A percentile compares a stretch with the other conserved stretches of the same genome.
Conservation (phyloP, 2,329 filamentous ascomycete genomes). For the Graphilbum sp. region DNA sequence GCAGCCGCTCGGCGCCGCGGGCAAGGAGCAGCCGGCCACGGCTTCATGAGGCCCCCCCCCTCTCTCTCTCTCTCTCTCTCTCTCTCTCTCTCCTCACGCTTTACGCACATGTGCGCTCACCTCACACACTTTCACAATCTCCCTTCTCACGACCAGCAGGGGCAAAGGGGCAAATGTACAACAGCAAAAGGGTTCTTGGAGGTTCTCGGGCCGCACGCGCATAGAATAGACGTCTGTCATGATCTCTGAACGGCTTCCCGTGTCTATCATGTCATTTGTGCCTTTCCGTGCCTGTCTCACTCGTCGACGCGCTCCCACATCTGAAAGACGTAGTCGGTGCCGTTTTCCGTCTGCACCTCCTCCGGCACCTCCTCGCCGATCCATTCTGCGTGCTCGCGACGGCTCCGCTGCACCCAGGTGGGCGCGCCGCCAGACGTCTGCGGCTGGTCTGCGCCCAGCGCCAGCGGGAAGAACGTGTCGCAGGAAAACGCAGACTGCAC, state of each 20-base stretch:
- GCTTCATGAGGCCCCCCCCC: neutral
- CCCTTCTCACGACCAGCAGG: no score
- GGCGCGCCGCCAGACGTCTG: constrained; percentile 9
- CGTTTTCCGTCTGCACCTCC: constrained; percentile 44
- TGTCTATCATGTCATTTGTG: no score
- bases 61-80: no score
- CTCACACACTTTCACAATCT: no score
- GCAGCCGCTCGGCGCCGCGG: no score
- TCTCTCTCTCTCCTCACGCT: no score
- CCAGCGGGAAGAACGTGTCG: constrained; percentile 57
- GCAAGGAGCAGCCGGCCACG: neutral
- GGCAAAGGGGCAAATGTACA: no score
- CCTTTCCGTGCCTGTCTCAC: neutral
- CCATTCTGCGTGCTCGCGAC: constrained; percentile 41
- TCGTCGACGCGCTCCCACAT: constrained; percentile 46
- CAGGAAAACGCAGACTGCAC: constrained; percentile 56
- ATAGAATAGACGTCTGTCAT: no score
- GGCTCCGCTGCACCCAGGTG: constrained; percentile 37
- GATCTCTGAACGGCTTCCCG: no score
- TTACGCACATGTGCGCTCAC: no score
- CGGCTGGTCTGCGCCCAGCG: constrained; percentile 22
- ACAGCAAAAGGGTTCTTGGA: no score
- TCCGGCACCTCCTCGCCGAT: constrained; percentile 46
- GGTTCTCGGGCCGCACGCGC: no score
- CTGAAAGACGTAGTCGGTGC: constrained; percentile 52